Base-by-base conservation (phyloP, 768 basidiomycete genomes). In the Mycena alexandri region DNA sequence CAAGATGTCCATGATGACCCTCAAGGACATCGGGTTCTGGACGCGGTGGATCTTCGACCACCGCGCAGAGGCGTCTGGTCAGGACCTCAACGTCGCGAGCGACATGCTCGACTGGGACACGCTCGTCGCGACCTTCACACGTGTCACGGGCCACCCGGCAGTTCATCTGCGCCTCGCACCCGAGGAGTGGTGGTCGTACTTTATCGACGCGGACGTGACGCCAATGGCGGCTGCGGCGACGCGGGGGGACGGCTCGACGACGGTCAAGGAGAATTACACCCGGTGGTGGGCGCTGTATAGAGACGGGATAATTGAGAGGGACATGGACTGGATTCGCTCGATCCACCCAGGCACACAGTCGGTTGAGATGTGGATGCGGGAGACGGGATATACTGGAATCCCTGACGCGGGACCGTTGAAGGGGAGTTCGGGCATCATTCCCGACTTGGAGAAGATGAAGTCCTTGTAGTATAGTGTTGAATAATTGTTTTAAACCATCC, bases 261-360 rank as follows among this genome's bases (percentile, higher is more conserved):
- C 77, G 12, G 73, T 77, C 19, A 71, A 72, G 44, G 72, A 83
- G 74, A 85, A 82, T 71, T 85, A 85, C 71, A 74, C 75, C 29
- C 79, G 76, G 5, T 85, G 80, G 74, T 86, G 82, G 82, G 75
- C 76, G 14, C 60, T 79, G 55, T 86, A 77, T 76, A 72, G 82
- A 34, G 85, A 87, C 57, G 79, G 81, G 67, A 70, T 85, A 38
- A 72, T 86, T 44, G 77, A 74, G 68, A 75, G 81, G 69, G 81
- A 86, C 64, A 80, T 83, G 78, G 79, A 80, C 8, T 85, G 83
- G 82, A 76, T 85, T 25, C 71, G 79, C 54, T 75, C 72, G 14
- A 72, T 83, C 17, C 77, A 85, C 72, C 82, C 84, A 16, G 67
- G 61, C 24, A 63, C 61, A 14, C 61, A 68, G 47, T 58, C 41